Evolutionary conservation across 2,329 filamentous ascomycete species (phyloP).

Genomic region (Neophaeococcomyces mojaviensis): DNA sequence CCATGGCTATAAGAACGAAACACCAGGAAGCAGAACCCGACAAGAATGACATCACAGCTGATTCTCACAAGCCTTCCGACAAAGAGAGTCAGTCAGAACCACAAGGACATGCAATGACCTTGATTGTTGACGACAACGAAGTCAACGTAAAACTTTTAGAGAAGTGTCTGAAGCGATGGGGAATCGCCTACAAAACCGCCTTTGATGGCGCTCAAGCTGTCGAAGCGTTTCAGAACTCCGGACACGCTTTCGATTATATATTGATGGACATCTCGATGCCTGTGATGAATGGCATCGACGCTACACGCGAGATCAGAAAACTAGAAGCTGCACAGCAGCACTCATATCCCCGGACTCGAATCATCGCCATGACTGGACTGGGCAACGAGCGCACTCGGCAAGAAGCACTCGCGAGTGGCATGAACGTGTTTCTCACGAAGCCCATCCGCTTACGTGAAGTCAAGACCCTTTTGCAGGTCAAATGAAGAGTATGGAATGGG

Average conservation of each 20-base stretch:
- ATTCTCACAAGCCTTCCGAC: background rate
- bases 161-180: conserved; percentile 30
- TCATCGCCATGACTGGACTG: conserved; percentile 26
- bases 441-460: conserved; percentile 29
- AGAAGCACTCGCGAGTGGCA: conserved; percentile 35
- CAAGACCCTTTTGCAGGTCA: conserved; percentile 30
- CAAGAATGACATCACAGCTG: too few relatives aligned
- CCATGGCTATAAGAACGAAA: background rate
- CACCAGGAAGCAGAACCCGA: background rate
- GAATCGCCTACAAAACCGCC: conserved; percentile 31
- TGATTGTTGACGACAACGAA: conserved; percentile 37
- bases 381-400: conserved; percentile 37
- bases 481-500: conserved; percentile 32
- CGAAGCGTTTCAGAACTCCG: conserved; percentile 27
- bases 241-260: conserved; percentile 32
- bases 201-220: conserved; percentile 34
- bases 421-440: conserved; percentile 27
- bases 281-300: conserved; percentile 39
- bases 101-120: conserved; percentile 13
- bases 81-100: background rate
- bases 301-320: conserved; percentile 37
- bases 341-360: conserved; percentile 19
- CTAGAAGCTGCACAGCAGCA: conserved; percentile 19
- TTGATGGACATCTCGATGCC: conserved; percentile 45
- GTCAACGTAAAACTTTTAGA: conserved; percentile 35